Percentiles rank a stretch among this genome's conserved stretches.
These are phyloP conservation scores for Microglena sp. DNA, from an alignment of 139 green algal genomes.

Conservation along the genomic window DNA sequence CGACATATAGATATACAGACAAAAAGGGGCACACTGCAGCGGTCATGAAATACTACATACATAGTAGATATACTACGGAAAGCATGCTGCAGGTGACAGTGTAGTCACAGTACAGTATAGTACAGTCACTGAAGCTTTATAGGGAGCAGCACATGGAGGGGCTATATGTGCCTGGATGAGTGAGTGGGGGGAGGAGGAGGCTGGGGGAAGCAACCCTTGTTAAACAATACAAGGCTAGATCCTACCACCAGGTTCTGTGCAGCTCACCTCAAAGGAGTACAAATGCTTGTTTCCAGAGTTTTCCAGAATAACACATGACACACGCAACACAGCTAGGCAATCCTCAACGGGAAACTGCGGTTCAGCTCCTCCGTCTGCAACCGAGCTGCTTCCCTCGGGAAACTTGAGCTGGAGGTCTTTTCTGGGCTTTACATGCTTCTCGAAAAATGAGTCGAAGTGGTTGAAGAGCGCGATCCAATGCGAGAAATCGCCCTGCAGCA, in stretches of 20 bases:
- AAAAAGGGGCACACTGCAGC: too few relatives aligned
- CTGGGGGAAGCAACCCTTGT: background rate
- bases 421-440: conserved; percentile 43
- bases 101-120: background rate
- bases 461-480: conserved; percentile 85
- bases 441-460: conserved; percentile 72
- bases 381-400: background rate
- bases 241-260: too few relatives aligned
- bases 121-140: background rate
- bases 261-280: conserved; percentile 86
- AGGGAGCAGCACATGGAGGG: background rate
- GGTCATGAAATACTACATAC: too few relatives aligned
- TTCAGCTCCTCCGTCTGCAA: background rate
- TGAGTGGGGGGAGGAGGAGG: too few relatives aligned
- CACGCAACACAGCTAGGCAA: conserved; percentile 57
- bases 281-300: conserved; percentile 87
- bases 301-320: conserved; percentile 69
- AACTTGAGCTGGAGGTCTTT: conserved; percentile 53
- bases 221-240: too few relatives aligned
- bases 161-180: too few relatives aligned
- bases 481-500: conserved; percentile 82
- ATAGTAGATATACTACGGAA: background rate
- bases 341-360: conserved; percentile 46
- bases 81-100: background rate
- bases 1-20: too few relatives aligned